Conservation (phyloP, 1,139 yeast species). For the Pichia kudriavzevii region DNA sequence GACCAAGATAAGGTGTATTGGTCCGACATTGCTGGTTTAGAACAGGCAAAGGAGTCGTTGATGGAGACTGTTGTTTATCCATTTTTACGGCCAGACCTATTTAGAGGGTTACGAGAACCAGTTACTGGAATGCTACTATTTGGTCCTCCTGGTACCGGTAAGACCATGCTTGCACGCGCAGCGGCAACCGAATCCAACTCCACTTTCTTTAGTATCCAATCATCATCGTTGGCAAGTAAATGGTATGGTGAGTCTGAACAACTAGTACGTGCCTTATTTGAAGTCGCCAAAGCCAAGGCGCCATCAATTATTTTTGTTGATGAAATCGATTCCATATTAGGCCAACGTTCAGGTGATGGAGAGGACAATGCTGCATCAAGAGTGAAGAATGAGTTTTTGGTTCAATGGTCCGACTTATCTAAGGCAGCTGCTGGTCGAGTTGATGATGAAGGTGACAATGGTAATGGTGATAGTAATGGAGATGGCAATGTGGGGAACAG, state of each 20-base stretch:
- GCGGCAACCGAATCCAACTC: slow-evolving; percentile 96
- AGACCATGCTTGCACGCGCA: slow-evolving; percentile 95
- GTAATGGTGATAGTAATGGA: no score
- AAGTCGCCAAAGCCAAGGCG: slow-evolving; percentile 76
- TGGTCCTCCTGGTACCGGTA: slow-evolving; percentile 99
- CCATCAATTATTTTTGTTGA: slow-evolving; percentile 95
- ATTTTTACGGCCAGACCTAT: slow-evolving; percentile 85
- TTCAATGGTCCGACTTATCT: slow-evolving; percentile 92
- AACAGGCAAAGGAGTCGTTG: slow-evolving; percentile 77
- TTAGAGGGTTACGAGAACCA: slow-evolving; percentile 88
- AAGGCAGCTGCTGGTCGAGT: slow-evolving; percentile 79
- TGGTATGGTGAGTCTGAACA: slow-evolving; percentile 93
- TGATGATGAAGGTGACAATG: slow-evolving; percentile 51
- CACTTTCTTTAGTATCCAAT: slow-evolving; percentile 87
- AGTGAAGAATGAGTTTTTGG: slow-evolving; percentile 87
- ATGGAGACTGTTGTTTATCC: slow-evolving; percentile 98
- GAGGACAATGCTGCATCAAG: slow-evolving; percentile 90
- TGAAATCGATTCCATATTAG: slow-evolving; percentile 87
- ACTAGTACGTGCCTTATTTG: slow-evolving; percentile 80
- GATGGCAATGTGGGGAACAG: no score
- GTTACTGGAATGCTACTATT: slow-evolving; percentile 92
- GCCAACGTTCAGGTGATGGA: slow-evolving; percentile 73
- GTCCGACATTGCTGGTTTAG: slow-evolving; percentile 96
- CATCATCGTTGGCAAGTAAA: slow-evolving; percentile 87
- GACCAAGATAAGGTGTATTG: slow-evolving; percentile 94